Percentiles rank a stretch among this genome's conserved stretches.
Evolutionary conservation across 768 basidiomycete genomes (phyloP).

Genomic region (Botryobasidium botryosum): DNA sequence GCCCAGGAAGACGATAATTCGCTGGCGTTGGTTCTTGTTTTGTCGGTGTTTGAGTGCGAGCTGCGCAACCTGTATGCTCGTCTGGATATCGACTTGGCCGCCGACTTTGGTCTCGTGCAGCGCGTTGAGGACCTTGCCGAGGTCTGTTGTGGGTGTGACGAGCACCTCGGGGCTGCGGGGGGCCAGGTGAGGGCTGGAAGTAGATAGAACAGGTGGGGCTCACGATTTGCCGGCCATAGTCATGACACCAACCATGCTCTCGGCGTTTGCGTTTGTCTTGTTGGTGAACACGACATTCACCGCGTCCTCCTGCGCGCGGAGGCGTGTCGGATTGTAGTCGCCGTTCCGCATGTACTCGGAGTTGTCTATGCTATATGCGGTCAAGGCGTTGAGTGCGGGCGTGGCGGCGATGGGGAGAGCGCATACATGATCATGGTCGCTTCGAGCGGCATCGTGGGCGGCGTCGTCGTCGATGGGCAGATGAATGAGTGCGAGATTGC

Average conservation of each 20-base stretch:
- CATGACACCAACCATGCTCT: slow-evolving; percentile 96
- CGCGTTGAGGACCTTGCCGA: slow-evolving; percentile 77
- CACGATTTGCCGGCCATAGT: slow-evolving; percentile 96
- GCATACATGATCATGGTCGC: slow-evolving; percentile 78
- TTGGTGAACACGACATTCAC: slow-evolving; percentile 79
- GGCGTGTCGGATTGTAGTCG: slow-evolving; percentile 73
- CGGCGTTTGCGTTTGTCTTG: slow-evolving; percentile 91
- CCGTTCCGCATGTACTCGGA: slow-evolving; percentile 96
- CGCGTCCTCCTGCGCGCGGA: slow-evolving; percentile 83
- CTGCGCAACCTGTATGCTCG: slow-evolving; percentile 84
- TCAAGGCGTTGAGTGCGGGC: slow-evolving; percentile 4
- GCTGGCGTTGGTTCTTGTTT: slow-evolving; percentile 95
- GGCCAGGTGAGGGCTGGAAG: not conserved
- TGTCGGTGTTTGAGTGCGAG: slow-evolving; percentile 94
- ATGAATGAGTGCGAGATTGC: no score
- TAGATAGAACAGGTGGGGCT: slow-evolving; percentile 16
- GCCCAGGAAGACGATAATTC: slow-evolving; percentile 86
- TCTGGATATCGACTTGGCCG: slow-evolving; percentile 72
- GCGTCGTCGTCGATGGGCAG: no score
- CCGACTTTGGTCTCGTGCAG: slow-evolving; percentile 61
- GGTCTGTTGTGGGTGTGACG: slow-evolving; percentile 87
- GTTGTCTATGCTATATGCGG: slow-evolving; percentile 81
- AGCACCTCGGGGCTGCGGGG: slow-evolving; percentile 72
- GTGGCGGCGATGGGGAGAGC: not conserved
- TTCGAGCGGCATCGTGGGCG: slow-evolving; percentile 98